Evolutionary conservation across 208 protist species (phyloP), one percentile per base, ranked within the genome.

Genomic region (Leishmania turanica): DNA sequence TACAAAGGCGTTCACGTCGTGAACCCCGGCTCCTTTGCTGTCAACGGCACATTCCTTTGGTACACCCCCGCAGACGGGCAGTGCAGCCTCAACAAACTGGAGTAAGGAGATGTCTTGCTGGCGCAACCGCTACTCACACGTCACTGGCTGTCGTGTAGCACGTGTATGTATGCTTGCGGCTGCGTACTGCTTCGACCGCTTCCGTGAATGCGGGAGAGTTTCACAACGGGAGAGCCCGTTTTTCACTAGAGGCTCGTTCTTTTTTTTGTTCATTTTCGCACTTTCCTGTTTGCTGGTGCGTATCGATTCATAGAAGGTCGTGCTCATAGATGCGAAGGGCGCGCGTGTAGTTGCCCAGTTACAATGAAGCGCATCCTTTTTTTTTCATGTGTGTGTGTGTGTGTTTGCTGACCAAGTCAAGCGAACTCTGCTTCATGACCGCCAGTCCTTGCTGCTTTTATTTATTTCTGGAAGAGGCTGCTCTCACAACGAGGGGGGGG

Each of bases 11-110:
- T 91, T 49, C 92, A 91, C 77, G 87, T 96, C 37, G 78, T 98
- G 45, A 98, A 98, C 82, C 95, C 95, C 45, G 93, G 95, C 37
- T 95, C 92, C 15, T 98, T 98, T 80, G 82, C 91, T 3, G 89
- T 92, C 19, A 90, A 70, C 69, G 76, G 86, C 31, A 96, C 93
- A 13, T 98, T 98, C 86, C 73, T 98, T 62, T 98, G 95, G 93
- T 97, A 98, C 83, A 98, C 95, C 1, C 95, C 92, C 68, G 79
- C 89, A 8, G 95, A 98, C 81, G 91, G 91, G 42, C 93, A 96
- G 83, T 96, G 92, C 76, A 92, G 87, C 75, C 86, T 98, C 11
- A 98, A 87, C 82, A 94, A 83, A 51, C 73, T 97, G 17, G 90
- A 95, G 27, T 87, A 68, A 68, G 60, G 77, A 56, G 40, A 42